Evolutionary conservation across 2,329 filamentous ascomycete species (phyloP), one percentile per base, ranked within the genome.

Genomic region (Colletotrichum liriopes): DNA sequence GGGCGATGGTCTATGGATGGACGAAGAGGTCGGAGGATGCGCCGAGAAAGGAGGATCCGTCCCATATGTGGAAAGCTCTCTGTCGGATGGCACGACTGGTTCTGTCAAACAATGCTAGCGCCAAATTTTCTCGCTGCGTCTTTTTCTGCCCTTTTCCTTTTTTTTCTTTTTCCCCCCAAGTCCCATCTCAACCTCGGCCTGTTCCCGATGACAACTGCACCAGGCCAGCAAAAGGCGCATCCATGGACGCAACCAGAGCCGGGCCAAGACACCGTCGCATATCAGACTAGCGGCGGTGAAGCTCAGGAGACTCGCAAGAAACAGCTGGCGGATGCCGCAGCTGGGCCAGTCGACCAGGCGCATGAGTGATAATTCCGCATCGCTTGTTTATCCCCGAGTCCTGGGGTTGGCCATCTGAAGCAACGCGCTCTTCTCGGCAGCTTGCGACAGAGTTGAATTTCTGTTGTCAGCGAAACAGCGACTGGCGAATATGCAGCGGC

Each of bases 201-300:
- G 16, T 20, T 39, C 14, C 45, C 32, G 43, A 23, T 51, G n/a
- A 12, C 5, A 16, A 39, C 16, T 20, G 41, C 26, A 29, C 5
- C 43, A 35, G 39, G 2, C 14, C 32, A 39, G 32, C 59, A 51
- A 47, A 35, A 26, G 41, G 49, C 49, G 26, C 47, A 52, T 45
- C 51, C 18, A 18, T 11, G 51, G 41, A 45, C 18, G 47, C 65
- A 37, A 62, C 29, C 47, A 62, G 56, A 63, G 35, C 32, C 58
- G 16, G 26, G 51, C 68, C 51, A 52, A 59, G 64, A 67, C 64
- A 45, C 51, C 43, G 7, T 63, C 37, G 23, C 45, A 45, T 35
- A 18, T n/a, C 39, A 18, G 16, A 47, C 61, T 54, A 60, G 52
- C 35, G 58, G 43, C 61, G 43, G 32, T 37, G 45, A 26, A 20